Conservation (phyloP, 495 filamentous ascomycete genomes). For the Aspergillus wentii region DNA sequence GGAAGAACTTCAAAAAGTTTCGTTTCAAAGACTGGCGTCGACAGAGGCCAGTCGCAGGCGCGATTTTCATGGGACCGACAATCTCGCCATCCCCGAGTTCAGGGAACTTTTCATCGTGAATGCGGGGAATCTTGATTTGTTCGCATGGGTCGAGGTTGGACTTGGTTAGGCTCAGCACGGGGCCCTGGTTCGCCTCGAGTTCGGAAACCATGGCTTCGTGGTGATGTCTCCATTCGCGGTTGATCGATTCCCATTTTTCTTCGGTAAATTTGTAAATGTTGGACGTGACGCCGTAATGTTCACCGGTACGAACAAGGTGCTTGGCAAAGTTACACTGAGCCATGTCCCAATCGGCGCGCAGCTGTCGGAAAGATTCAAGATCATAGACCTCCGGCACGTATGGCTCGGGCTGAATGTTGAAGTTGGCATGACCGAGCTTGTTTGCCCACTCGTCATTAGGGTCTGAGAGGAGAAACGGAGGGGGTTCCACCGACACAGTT, state of each 20-base stretch:
- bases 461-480: slow-evolving; percentile 56
- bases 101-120: slow-evolving; percentile 77
- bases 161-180: slow-evolving; percentile 36
- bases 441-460: slow-evolving; percentile 75
- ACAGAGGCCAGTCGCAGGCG: slow-evolving; percentile 29
- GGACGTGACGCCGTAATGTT: slow-evolving; percentile 81
- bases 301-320: slow-evolving; percentile 76
- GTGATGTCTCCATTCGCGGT: slow-evolving; percentile 62
- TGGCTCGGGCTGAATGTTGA: slow-evolving; percentile 78
- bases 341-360: slow-evolving; percentile 75
- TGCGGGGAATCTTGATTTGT: slow-evolving; percentile 54
- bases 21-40: slow-evolving; percentile 32
- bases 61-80: slow-evolving; percentile 78
- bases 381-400: slow-evolving; percentile 62
- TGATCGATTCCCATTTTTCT: slow-evolving; percentile 78
- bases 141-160: slow-evolving; percentile 38
- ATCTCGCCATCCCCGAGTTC: slow-evolving; percentile 85
- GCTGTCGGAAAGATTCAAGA: slow-evolving; percentile 54
- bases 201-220: slow-evolving; percentile 57
- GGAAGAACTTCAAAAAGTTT: slow-evolving; percentile 44
- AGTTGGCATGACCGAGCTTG: slow-evolving; percentile 86
- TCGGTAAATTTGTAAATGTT: slow-evolving; percentile 78
- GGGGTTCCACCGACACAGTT: slow-evolving; percentile 51
- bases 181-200: slow-evolving; percentile 26
- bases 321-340: slow-evolving; percentile 78